phyloP scores from a whole-genome alignment of 2,329 filamentous ascomycete genomes.

The Helminthosporium solani region DNA sequence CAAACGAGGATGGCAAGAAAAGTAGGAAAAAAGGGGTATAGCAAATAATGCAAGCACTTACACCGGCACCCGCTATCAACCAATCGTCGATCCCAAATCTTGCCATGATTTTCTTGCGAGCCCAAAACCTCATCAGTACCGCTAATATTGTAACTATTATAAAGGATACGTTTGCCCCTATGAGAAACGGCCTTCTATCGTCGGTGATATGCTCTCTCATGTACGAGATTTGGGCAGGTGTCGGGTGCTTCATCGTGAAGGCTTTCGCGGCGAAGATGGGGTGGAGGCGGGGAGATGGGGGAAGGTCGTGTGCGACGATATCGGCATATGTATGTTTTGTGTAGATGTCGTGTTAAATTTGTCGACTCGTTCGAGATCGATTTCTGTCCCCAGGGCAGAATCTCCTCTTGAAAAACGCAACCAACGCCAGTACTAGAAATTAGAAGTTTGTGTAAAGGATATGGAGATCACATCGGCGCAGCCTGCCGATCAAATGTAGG shows the following conservation, averaged over 20 bases:
- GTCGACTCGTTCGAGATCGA: too few species aligned
- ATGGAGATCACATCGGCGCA: too few species aligned
- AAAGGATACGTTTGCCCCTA: constrained; percentile 8
- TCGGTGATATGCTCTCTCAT: constrained; percentile 11
- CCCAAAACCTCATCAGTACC: constrained; percentile 7
- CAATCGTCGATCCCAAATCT: constrained; percentile 14
- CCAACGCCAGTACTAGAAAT: neutral
- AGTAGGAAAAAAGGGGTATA: neutral
- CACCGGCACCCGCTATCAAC: constrained; percentile 11
- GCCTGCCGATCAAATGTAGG: neutral
- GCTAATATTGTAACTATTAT: constrained; percentile 6
- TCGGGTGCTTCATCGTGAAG: constrained; percentile 5
- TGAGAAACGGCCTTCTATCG: constrained; percentile 6
- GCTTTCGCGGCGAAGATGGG: neutral
- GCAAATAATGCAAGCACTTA: neutral
- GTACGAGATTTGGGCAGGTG: constrained; percentile 5
- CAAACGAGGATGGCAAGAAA: neutral
- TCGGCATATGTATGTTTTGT: neutral
- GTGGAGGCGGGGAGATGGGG: neutral
- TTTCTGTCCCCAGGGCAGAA: too few species aligned
- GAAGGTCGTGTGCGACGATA: neutral
- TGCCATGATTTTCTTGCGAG: constrained; percentile 10
- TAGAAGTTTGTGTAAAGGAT: neutral
- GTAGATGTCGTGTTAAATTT: neutral
- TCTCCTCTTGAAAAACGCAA: neutral